phyloP scores from a whole-genome alignment of 805 yeast genomes.

The Ogataea paraovalis region DNA sequence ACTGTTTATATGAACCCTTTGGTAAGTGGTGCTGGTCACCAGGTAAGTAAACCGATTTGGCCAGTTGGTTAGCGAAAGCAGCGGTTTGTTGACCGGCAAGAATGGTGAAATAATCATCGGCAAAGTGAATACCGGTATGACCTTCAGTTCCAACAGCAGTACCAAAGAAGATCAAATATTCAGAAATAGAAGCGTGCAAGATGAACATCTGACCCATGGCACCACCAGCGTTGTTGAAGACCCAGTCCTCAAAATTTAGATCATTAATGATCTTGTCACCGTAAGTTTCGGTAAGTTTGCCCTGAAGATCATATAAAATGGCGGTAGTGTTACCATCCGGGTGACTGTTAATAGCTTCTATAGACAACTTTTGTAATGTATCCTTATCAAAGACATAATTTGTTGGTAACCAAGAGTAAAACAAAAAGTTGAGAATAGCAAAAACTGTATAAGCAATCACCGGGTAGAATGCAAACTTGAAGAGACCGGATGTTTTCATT shows the following conservation, averaged over 20 bases:
- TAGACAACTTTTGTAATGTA: conserved; percentile 54
- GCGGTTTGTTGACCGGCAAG: conserved; percentile 76
- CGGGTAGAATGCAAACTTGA: conserved; percentile 21
- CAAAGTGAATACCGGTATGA: conserved; percentile 91
- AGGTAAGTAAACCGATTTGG: conserved; percentile 71
- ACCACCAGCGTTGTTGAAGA: conserved; percentile 96
- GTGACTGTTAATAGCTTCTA: conserved; percentile 48
- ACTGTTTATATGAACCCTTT: conserved; percentile 78
- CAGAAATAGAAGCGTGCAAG: conserved; percentile 90
- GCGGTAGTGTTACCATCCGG: conserved; percentile 59
- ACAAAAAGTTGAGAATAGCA: conserved; percentile 37
- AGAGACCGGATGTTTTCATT: neutral
- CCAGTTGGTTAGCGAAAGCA: conserved; percentile 57
- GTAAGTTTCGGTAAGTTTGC: conserved; percentile 55
- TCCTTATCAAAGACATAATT: conserved; percentile 68
- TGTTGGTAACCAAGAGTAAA: conserved; percentile 63
- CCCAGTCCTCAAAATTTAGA: conserved; percentile 79
- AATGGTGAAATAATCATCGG: conserved; percentile 96
- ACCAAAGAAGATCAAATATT: conserved; percentile 91
- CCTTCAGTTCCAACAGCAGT: conserved; percentile 95
- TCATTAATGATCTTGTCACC: conserved; percentile 67
- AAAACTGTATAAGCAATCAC: conserved; percentile 20
- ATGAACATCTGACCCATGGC: conserved; percentile 98
- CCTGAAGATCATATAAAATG: conserved; percentile 59
- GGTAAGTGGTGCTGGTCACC: conserved; percentile 82